These are phyloP conservation scores for Ceratobasidium sp. DNA, from an alignment of 1,284 basidiomycete species.

Conservation along the genomic window DNA sequence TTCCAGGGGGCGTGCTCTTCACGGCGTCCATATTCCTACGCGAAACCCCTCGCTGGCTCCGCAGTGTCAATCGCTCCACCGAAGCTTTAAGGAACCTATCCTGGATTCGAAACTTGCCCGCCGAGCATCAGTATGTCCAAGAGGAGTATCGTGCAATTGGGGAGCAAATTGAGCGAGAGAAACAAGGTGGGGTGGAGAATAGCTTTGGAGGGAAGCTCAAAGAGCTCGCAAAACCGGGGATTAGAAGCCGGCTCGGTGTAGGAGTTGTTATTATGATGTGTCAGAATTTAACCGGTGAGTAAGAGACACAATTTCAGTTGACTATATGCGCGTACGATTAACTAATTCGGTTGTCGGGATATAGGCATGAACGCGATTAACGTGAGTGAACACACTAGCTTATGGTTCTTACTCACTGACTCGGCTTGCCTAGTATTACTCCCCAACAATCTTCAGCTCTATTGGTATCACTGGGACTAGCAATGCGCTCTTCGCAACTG, in stretches of 20 bases:
- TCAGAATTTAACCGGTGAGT: slow-evolving; percentile 57
- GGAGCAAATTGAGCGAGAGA: slow-evolving; percentile 21
- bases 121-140: slow-evolving; percentile 58
- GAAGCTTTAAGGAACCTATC: slow-evolving; percentile 60
- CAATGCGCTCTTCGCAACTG: slow-evolving; percentile 54
- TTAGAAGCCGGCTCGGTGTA: slow-evolving; percentile 53
- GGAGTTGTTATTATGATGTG: slow-evolving; percentile 54
- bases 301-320: no score
- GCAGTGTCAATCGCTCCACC: slow-evolving; percentile 60
- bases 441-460: slow-evolving; percentile 56
- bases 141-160: slow-evolving; percentile 55
- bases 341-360: no score
- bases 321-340: slow-evolving; percentile 47
- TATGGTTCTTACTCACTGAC: no score
- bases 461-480: slow-evolving; percentile 56
- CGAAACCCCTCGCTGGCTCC: slow-evolving; percentile 67
- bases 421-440: slow-evolving; percentile 55
- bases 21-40: slow-evolving; percentile 62
- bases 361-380: no score
- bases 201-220: slow-evolving; percentile 51
- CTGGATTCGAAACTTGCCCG: slow-evolving; percentile 60
- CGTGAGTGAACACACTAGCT: no score
- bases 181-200: slow-evolving; percentile 46
- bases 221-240: slow-evolving; percentile 51
- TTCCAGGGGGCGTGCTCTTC: slow-evolving; percentile 64